phyloP scores from a whole-genome alignment of 2,329 filamentous ascomycete genomes.

The Xylaria sp. region DNA sequence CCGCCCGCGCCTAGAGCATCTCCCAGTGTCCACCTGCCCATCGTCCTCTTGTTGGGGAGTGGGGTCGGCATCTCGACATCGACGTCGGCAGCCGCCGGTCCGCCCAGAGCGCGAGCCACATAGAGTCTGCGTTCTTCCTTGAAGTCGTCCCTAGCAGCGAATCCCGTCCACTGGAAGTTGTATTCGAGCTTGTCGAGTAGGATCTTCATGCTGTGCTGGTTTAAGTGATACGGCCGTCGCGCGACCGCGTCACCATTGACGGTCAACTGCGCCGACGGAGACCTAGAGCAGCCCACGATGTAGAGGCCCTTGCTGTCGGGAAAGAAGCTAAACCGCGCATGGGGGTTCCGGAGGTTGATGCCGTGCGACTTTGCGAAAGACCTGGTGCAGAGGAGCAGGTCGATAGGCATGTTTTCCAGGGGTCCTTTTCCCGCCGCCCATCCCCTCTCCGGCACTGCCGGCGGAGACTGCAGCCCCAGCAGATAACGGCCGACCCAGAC shows the following conservation, averaged over 20 bases:
- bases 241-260: not conserved
- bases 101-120: not conserved
- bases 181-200: not conserved
- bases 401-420: not conserved
- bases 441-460: not conserved
- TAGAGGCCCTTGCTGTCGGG: not conserved
- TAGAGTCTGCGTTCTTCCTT: not conserved
- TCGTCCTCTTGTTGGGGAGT: not conserved
- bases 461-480: not conserved
- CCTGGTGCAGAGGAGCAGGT: slow-evolving; percentile 6
- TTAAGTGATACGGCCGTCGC: not conserved
- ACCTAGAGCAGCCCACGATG: not conserved
- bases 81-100: no score
- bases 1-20: not conserved
- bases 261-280: not conserved
- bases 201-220: slow-evolving; percentile 5
- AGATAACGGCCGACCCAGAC: not conserved
- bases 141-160: not conserved
- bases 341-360: not conserved
- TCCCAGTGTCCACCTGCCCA: not conserved
- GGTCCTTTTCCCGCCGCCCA: not conserved
- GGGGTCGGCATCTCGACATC: slow-evolving; percentile 6
- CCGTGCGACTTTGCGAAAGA: not conserved
- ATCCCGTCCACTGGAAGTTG: not conserved
- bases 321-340: slow-evolving; percentile 4